A percentile compares a stretch with the other conserved stretches of the same genome.
These are phyloP conservation scores for Prillingera fragicola DNA, from an alignment of 1,284 basidiomycete species.

Conservation along the genomic window DNA sequence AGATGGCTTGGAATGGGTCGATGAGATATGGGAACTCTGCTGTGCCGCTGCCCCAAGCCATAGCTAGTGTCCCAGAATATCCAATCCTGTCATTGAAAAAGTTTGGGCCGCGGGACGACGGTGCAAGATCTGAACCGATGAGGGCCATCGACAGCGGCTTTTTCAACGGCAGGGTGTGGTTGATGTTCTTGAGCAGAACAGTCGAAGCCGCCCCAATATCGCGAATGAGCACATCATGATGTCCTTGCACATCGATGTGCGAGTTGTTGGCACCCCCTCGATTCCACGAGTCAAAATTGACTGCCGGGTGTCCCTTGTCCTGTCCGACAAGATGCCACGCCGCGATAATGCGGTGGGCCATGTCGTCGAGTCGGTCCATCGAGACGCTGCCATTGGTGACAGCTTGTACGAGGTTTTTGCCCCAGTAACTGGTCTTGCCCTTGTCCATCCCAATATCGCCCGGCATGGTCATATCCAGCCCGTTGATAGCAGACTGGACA, in stretches of 20 bases:
- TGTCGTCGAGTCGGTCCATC: conserved; percentile 29
- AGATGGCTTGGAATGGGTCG: conserved; percentile 63
- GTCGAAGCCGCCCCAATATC: conserved; percentile 47
- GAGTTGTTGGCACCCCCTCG: conserved; percentile 47
- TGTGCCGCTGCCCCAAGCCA: conserved; percentile 74
- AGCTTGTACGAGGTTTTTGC: conserved; percentile 20
- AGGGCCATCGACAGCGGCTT: conserved; percentile 55
- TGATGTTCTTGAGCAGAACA: conserved; percentile 67
- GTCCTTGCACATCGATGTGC: conserved; percentile 65
- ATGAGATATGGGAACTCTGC: conserved; percentile 52
- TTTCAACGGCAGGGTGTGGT: conserved; percentile 57
- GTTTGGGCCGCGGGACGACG: conserved; percentile 65
- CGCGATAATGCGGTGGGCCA: conserved; percentile 29
- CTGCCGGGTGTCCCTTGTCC: conserved; percentile 22
- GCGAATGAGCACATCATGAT: conserved; percentile 55
- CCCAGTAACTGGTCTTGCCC: conserved; percentile 13
- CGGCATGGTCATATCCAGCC: conserved; percentile 52
- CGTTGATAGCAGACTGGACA: conserved; percentile 15
- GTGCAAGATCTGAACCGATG: conserved; percentile 66
- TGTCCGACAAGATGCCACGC: conserved; percentile 32
- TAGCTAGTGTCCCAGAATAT: conserved; percentile 59
- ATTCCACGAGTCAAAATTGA: conserved; percentile 18
- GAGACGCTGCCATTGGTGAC: conserved; percentile 26
- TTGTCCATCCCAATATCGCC: conserved; percentile 16
- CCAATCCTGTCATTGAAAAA: conserved; percentile 59